A percentile compares a stretch with the other conserved stretches of the same genome.
Conservation (phyloP, 129 eudicot species). For the Saussurea involucrata region DNA sequence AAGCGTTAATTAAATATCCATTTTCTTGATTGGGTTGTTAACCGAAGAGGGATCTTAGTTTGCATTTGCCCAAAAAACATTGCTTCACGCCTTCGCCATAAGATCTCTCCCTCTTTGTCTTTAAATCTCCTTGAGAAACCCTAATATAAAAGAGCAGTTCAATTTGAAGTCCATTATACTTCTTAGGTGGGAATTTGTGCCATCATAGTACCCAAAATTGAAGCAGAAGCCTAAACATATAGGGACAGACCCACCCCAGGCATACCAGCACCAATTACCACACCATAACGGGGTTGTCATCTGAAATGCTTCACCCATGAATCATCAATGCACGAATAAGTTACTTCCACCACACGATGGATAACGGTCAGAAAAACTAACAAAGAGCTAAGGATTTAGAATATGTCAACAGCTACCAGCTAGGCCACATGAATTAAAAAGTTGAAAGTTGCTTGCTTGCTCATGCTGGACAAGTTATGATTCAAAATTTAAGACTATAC, state of each 20-base stretch:
- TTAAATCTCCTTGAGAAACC: no score
- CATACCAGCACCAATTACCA: neutral
- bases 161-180: no score
- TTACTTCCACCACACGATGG: neutral
- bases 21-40: neutral
- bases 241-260: neutral
- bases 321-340: neutral
- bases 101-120: no score
- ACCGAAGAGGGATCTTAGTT: no score
- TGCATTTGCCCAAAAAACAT: no score
- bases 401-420: neutral
- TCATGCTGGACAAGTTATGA: neutral
- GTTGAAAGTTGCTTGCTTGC: neutral
- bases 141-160: no score
- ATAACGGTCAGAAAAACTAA: neutral
- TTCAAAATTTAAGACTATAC: neutral
- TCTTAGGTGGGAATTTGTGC: no score
- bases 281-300: neutral
- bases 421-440: neutral
- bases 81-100: no score
- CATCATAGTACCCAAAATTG: no score
- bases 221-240: neutral
- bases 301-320: neutral
- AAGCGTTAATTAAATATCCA: neutral
- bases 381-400: neutral